phyloP scores from a whole-genome alignment of 345 rosid genomes.

The Fremontodendron californicum region DNA sequence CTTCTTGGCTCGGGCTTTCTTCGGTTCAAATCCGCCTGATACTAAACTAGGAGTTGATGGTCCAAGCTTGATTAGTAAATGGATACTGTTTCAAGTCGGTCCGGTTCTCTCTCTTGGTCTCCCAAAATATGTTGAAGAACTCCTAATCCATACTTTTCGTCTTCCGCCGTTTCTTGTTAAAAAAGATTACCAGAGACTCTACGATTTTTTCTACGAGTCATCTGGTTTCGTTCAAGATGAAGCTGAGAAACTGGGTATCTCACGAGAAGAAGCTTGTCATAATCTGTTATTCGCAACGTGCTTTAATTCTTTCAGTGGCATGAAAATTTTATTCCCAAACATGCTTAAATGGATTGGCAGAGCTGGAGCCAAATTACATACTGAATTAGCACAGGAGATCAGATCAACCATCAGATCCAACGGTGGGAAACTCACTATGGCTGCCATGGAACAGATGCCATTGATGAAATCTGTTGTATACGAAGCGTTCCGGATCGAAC shows the following conservation, averaged over 20 bases:
- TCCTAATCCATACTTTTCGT: slow-evolving; percentile 48
- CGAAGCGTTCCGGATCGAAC: slow-evolving; percentile 76
- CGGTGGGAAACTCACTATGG: slow-evolving; percentile 76
- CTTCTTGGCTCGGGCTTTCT: slow-evolving; percentile 55
- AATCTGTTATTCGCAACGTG: slow-evolving; percentile 81
- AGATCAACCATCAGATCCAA: slow-evolving; percentile 55
- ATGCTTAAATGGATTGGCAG: slow-evolving; percentile 69
- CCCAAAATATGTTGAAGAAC: slow-evolving; percentile 57
- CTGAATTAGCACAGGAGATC: slow-evolving; percentile 64
- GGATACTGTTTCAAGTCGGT: slow-evolving; percentile 64
- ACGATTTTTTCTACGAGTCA: slow-evolving; percentile 63
- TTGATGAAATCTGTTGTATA: slow-evolving; percentile 75
- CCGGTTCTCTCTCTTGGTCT: slow-evolving; percentile 60
- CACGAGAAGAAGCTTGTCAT: slow-evolving; percentile 85
- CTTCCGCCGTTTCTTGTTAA: slow-evolving; percentile 62
- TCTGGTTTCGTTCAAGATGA: slow-evolving; percentile 59
- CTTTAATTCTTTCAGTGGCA: slow-evolving; percentile 86
- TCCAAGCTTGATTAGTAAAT: slow-evolving; percentile 54
- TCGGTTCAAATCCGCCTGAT: slow-evolving; percentile 52
- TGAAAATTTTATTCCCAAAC: slow-evolving; percentile 65
- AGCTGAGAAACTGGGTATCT: slow-evolving; percentile 63
- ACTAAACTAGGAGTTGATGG: slow-evolving; percentile 63
- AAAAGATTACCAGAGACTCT: slow-evolving; percentile 66
- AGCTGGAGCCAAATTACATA: slow-evolving; percentile 63
- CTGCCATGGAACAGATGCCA: slow-evolving; percentile 71